Base-by-base conservation (phyloP, 75 land plant species). In the Picea glauca region DNA sequence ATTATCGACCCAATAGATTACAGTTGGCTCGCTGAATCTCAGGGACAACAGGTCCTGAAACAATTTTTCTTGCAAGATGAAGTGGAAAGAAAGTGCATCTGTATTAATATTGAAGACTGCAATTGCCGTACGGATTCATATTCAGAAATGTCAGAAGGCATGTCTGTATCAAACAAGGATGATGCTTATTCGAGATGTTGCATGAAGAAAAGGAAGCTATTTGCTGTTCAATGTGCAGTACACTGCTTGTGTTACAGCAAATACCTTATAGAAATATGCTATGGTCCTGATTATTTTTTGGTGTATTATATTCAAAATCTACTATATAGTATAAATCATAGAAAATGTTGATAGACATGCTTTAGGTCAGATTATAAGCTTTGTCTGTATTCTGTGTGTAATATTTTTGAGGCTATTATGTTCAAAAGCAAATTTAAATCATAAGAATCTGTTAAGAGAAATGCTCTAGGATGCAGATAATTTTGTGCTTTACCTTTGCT, bases 1-100 rank as follows among this genome's bases (percentile, higher is more conserved):
- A 75, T 88, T 18, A 38, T 33, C 30, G 76, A 80, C 68, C 87
- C 87, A 6, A 62, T 85, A 54, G 81, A 88, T 60, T 88, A 83
- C 54, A 78, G 77, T 32, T 85, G 90, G 90, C 64, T 83, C 66
- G 61, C 35, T 43, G 46, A 60, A 9, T 59, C 63, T 58, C 3
- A 80, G 11, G 73, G 62, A 26, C 60, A 40, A 23, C 60, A 73
- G 33, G 13, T 80, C 40, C 61, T 60, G 46, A 73, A 54, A 3
- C 26, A 46, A 50, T 50, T 11, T 21, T 7, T 23, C 21, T 9
- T 73, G 56, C 56, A 2, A 23, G 26, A 46, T 73, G 38, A 73
- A 46, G 58, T 73, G 18, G 75, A 73, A 50, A 73, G 31, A 46
- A 54, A 73, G 70, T 33, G 17, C 43, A 21, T 63, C 35, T 33